Conservation (phyloP, 192 early-diverging fungal species). For the Phlyctochytrium planicorne region DNA sequence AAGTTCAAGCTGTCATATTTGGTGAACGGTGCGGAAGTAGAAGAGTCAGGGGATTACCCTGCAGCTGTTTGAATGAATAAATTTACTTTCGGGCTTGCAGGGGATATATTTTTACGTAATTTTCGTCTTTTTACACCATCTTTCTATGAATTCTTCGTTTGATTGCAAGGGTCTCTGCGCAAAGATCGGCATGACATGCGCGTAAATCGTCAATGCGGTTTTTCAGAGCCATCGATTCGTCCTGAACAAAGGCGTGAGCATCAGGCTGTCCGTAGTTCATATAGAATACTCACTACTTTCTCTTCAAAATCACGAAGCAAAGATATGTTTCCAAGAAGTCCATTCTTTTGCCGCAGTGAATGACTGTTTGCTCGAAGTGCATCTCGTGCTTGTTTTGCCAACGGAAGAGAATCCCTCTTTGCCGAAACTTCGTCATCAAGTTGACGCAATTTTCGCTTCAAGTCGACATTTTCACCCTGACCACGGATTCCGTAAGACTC, state of each 20-base stretch:
- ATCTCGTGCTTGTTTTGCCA: conserved; percentile 45
- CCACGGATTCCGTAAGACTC: too few relatives aligned
- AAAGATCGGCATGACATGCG: conserved; percentile 33
- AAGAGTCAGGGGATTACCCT: conserved; percentile 47
- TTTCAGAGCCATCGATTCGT: conserved; percentile 34
- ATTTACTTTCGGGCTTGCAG: too few relatives aligned
- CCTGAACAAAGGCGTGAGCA: conserved; percentile 20
- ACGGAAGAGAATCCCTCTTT: conserved; percentile 47
- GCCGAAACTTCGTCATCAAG: conserved; percentile 50
- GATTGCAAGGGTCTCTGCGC: conserved; percentile 34
- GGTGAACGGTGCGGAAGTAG: conserved; percentile 57
- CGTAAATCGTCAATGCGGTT: conserved; percentile 29
- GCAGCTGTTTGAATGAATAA: not conserved
- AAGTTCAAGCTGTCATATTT: conserved; percentile 47
- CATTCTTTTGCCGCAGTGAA: conserved; percentile 48
- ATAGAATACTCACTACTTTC: conserved; percentile 45
- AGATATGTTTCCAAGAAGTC: conserved; percentile 49
- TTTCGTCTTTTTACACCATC: conserved; percentile 12
- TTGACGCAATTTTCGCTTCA: conserved; percentile 29
- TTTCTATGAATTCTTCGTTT: conserved; percentile 40
- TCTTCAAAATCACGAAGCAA: conserved; percentile 56
- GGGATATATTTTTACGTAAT: not conserved
- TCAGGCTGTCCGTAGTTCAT: not conserved
- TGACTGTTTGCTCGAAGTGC: conserved; percentile 37
- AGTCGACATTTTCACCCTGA: conserved; percentile 38